phyloP scores from a whole-genome alignment of 2,329 filamentous ascomycete genomes.

The Colletotrichum sp. region DNA sequence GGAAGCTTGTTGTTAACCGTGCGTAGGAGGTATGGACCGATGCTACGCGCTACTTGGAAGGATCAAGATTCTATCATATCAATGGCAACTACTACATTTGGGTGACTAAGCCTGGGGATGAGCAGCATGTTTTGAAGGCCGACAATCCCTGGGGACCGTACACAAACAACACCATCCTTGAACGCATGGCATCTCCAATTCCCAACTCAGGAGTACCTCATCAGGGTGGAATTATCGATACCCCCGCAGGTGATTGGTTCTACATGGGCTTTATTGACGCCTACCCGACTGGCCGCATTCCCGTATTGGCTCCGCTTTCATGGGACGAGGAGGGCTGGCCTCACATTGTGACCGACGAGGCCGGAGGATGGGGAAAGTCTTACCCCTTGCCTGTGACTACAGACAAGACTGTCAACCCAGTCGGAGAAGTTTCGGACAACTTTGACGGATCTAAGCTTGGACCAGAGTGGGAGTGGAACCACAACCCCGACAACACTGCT shows the following conservation, averaged over 20 bases:
- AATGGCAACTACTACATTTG: slow-evolving; percentile 58
- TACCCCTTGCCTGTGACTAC: slow-evolving; percentile 36
- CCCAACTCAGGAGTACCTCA: slow-evolving; percentile 48
- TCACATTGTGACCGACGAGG: slow-evolving; percentile 35
- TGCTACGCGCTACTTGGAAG: slow-evolving; percentile 40
- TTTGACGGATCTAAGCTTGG: slow-evolving; percentile 38
- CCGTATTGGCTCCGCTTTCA: slow-evolving; percentile 58
- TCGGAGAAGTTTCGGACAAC: slow-evolving; percentile 5
- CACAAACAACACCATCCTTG: slow-evolving; percentile 42
- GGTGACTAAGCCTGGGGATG: slow-evolving; percentile 44
- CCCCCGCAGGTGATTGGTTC: slow-evolving; percentile 56
- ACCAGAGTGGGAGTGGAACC: slow-evolving; percentile 63
- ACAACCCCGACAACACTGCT: slow-evolving; percentile 57
- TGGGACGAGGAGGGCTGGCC: slow-evolving; percentile 53
- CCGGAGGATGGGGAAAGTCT: slow-evolving; percentile 46
- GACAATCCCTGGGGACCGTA: slow-evolving; percentile 54
- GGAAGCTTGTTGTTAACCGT: not conserved
- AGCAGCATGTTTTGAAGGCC: slow-evolving; percentile 50
- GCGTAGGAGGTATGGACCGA: not conserved
- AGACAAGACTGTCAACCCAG: not conserved
- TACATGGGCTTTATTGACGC: slow-evolving; percentile 60
- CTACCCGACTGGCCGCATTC: slow-evolving; percentile 60
- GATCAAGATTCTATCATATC: slow-evolving; percentile 57
- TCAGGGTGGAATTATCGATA: slow-evolving; percentile 60
- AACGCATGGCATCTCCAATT: slow-evolving; percentile 31